Conservation (phyloP, 202 grass and related monocot genomes). For the Panicum virgatum region DNA sequence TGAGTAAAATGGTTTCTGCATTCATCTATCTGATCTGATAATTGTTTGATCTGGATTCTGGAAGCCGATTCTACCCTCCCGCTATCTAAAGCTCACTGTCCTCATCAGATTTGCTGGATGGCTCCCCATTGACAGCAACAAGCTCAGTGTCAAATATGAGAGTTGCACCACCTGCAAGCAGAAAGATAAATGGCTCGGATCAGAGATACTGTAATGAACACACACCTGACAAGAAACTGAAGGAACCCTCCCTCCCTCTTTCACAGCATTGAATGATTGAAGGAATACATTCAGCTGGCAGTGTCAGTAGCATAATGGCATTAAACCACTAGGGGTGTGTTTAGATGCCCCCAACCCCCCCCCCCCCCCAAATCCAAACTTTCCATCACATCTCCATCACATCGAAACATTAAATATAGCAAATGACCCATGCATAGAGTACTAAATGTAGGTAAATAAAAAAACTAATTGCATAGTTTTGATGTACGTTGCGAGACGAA, state of each 20-base stretch:
- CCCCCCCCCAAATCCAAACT: too few relatives aligned
- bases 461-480: too few relatives aligned
- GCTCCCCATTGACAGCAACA: slow-evolving; percentile 82
- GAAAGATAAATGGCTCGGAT: neutral
- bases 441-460: too few relatives aligned
- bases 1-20: neutral
- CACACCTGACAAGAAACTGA: neutral
- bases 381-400: too few relatives aligned
- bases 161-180: slow-evolving; percentile 75
- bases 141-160: slow-evolving; percentile 96
- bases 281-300: neutral
- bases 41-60: slow-evolving; percentile 5
- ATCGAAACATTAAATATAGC: too few relatives aligned
- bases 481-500: too few relatives aligned
- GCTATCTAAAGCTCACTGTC: slow-evolving; percentile 62
- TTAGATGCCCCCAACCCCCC: too few relatives aligned
- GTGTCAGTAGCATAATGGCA: neutral
- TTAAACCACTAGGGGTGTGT: too few relatives aligned
- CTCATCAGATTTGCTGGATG: slow-evolving; percentile 42
- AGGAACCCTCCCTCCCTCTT: neutral
- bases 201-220: neutral
- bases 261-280: neutral
- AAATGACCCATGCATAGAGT: too few relatives aligned
- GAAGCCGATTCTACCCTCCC: neutral
- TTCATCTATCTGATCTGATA: slow-evolving; percentile 26